Evolutionary conservation across 257 asterid species (phyloP).

Genomic region (Solanum habrochaites): DNA sequence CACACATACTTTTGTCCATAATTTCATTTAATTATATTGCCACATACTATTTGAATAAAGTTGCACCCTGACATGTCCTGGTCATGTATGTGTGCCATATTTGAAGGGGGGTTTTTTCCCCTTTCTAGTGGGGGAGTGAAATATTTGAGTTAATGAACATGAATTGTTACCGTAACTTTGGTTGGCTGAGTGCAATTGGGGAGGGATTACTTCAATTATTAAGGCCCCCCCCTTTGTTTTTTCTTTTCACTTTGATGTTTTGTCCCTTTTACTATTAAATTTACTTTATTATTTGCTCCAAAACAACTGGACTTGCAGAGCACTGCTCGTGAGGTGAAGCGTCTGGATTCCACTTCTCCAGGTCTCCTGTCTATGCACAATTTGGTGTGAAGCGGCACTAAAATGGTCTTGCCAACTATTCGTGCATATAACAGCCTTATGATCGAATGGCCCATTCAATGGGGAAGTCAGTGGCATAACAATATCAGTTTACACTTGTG

Average conservation of each 20-base stretch:
- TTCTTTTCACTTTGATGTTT: not conserved
- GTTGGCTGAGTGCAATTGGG: not conserved
- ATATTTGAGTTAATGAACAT: not conserved
- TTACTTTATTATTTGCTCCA: not conserved
- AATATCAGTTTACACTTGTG: slow-evolving; percentile 72
- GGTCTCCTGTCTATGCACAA: slow-evolving; percentile 98
- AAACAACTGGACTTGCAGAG: slow-evolving; percentile 43
- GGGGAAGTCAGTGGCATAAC: slow-evolving; percentile 91
- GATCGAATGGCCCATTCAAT: slow-evolving; percentile 80
- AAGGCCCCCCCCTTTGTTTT: not conserved
- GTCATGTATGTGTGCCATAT: not conserved
- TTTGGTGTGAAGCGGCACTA: slow-evolving; percentile 96
- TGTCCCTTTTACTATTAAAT: not conserved
- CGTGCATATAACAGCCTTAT: slow-evolving; percentile 96
- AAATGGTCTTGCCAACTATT: slow-evolving; percentile 73
- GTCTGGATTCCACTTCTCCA: slow-evolving; percentile 74
- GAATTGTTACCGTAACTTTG: not conserved
- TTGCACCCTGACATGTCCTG: not conserved
- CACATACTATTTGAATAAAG: not conserved
- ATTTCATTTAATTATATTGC: not conserved
- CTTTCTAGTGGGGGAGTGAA: not conserved
- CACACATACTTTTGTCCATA: not conserved
- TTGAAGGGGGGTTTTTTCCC: too few relatives aligned
- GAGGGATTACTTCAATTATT: not conserved
- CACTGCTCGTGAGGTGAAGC: slow-evolving; percentile 95